phyloP scores from a whole-genome alignment of 768 basidiomycete species.

The Leccinum pellstonianum region DNA sequence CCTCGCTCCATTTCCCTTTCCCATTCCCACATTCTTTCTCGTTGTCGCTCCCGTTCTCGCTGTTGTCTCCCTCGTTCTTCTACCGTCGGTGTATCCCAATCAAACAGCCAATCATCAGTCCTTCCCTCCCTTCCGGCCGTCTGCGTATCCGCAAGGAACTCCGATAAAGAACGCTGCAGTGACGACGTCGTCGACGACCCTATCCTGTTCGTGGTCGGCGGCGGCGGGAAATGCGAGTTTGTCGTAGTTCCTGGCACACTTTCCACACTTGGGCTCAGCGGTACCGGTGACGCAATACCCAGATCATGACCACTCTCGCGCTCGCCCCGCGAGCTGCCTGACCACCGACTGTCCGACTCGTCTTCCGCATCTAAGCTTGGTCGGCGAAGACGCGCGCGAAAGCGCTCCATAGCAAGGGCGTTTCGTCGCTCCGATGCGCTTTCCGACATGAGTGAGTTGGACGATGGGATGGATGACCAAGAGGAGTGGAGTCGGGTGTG shows the following conservation, averaged over 20 bases:
- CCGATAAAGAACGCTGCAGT: conserved; percentile 24
- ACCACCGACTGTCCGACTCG: conserved; percentile 26
- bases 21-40: conserved; percentile 16
- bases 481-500: conserved; percentile 25
- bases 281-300: conserved; percentile 14
- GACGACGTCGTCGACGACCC: conserved; percentile 10
- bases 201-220: conserved; percentile 4
- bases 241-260: conserved; percentile 11
- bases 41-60: conserved; percentile 6
- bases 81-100: conserved; percentile 18
- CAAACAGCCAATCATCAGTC: conserved; percentile 14
- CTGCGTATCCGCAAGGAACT: conserved; percentile 22
- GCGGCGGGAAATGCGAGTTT: conserved; percentile 6
- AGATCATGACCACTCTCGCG: conserved; percentile 12
- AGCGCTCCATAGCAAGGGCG: conserved; percentile 36
- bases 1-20: conserved; percentile 20
- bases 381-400: conserved; percentile 25
- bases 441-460: conserved; percentile 44
- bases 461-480: conserved; percentile 33
- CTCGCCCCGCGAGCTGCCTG: conserved; percentile 17
- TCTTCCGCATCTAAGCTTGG: conserved; percentile 27
- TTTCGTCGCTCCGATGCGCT: conserved; percentile 43
- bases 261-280: conserved; percentile 15
- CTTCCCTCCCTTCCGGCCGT: conserved; percentile 11
- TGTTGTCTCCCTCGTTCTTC: conserved; percentile 12